A percentile compares a stretch with the other conserved stretches of the same genome.
phyloP scores from a whole-genome alignment of 345 rosid genomes.

The Jatropha curcas region DNA sequence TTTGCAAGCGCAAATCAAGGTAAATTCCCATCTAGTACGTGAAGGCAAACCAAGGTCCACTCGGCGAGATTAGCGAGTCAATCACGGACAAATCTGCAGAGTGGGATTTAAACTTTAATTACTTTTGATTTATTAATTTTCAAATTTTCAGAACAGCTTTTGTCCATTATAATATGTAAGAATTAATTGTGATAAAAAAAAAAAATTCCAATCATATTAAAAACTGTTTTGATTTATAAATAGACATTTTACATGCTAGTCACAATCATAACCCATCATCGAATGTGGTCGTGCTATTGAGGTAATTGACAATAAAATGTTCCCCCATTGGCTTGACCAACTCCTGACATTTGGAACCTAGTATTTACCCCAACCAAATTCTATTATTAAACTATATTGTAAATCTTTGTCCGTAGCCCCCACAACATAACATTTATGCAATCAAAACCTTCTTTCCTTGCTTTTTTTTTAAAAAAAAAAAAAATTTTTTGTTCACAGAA shows the following conservation, averaged over 20 bases:
- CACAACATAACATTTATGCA: not conserved
- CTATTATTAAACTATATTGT: not conserved
- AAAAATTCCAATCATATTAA: no score
- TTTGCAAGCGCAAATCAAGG: constrained; percentile 20
- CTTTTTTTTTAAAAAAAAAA: no score
- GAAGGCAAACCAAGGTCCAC: constrained; percentile 1
- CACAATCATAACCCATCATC: not conserved
- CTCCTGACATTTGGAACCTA: not conserved
- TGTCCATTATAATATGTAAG: no score
- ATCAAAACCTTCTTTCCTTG: not conserved
- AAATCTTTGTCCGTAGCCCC: not conserved
- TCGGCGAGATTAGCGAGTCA: not conserved
- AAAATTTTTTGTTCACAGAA: not conserved
- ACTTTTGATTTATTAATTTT: no score
- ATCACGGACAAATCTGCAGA: constrained; percentile 17
- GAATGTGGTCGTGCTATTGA: not conserved
- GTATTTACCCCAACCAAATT: not conserved
- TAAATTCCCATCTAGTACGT: not conserved
- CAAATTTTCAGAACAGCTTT: no score
- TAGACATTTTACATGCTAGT: no score
- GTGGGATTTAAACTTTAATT: not conserved
- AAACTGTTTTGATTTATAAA: no score
- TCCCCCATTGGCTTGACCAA: not conserved
- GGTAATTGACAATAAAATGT: not conserved
- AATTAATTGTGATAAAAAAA: no score